Evolutionary conservation across 495 filamentous ascomycete genomes (phyloP), one percentile per base, ranked within the genome.

Genomic region (Bacidia gigantensis): DNA sequence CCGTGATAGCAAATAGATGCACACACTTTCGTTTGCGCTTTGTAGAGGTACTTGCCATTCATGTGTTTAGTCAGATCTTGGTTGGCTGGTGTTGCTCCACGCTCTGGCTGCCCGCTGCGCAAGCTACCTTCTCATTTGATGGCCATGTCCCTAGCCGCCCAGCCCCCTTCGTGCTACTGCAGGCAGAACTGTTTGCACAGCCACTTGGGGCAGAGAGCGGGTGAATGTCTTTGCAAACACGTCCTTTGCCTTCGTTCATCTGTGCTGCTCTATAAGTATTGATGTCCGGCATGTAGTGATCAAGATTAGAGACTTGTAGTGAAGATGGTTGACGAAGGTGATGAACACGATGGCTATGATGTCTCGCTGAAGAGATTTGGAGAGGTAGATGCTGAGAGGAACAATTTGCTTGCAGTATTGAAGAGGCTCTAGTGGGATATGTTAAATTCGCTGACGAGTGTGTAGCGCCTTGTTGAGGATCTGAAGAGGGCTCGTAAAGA

Each of bases 381-480:
- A 9, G 10, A 38, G 1, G 11, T 3, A 2, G 50, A 46, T 39
- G 41, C 41, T 7, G 42, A 53, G 25, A 53, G 41, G 42, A 46
- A 46, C 35, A 17, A 17, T 18, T 35, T 53, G 50, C 17, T 53
- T 43, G n/a, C 11, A 9, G 50, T 53, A 17, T 20, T 26, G 11
- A 51, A 22, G 2, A 18, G 10, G 11, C 26, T 12, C 26, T 25
- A 22, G 14, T 26, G 23, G 22, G 25, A 32, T 23, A 11, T 18
- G 26, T 10, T 25, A 26, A 29, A 18, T 47, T 18, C 9, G 25
- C 45, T 50, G 21, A 42, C 17, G 21, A 26, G 14, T 11, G 10
- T 3, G n/a, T 5, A 56, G 26, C 38, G 46, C 14, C 41, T 56
- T 21, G 35, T 39, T n/a, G 53, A 46, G 2, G 35, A 51, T 5